A percentile compares a stretch with the other conserved stretches of the same genome.
Conservation (phyloP, 345 rosid species). For the Citrus australasica region DNA sequence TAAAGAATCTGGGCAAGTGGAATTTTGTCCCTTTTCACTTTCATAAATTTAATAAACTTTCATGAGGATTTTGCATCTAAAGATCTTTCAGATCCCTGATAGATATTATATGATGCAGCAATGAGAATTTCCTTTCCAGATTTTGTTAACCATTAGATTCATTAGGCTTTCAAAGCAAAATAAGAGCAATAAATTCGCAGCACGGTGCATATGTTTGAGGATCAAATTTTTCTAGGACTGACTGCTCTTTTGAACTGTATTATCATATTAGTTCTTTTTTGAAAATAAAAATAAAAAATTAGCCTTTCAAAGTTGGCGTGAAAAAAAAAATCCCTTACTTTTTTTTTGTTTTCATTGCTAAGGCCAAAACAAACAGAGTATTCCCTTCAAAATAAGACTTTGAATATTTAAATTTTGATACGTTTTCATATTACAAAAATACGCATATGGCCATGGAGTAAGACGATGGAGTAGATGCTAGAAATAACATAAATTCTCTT, state of each 20-base stretch:
- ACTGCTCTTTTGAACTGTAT: neutral
- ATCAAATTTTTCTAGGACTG: too few relatives aligned
- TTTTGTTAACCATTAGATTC: too few relatives aligned
- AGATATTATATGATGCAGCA: neutral
- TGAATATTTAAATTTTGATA: too few relatives aligned
- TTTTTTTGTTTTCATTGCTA: too few relatives aligned
- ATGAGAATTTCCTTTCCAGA: neutral
- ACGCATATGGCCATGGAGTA: too few relatives aligned
- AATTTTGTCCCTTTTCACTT: neutral
- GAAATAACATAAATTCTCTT: too few relatives aligned
- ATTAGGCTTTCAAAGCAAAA: neutral
- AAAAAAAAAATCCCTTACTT: too few relatives aligned
- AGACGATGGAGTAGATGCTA: too few relatives aligned
- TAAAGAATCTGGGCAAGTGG: neutral
- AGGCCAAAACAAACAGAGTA: too few relatives aligned
- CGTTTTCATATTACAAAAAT: too few relatives aligned
- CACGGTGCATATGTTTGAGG: neutral
- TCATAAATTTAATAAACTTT: neutral
- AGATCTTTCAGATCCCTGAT: neutral
- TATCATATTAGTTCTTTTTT: neutral
- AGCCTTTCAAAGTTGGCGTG: too few relatives aligned
- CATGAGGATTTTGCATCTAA: neutral
- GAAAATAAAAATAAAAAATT: neutral
- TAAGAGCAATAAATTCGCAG: neutral
- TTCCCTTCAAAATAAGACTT: too few relatives aligned